Evolutionary conservation across 2,329 filamentous ascomycete species (phyloP).

Genomic region (Apiospora malaysiana): DNA sequence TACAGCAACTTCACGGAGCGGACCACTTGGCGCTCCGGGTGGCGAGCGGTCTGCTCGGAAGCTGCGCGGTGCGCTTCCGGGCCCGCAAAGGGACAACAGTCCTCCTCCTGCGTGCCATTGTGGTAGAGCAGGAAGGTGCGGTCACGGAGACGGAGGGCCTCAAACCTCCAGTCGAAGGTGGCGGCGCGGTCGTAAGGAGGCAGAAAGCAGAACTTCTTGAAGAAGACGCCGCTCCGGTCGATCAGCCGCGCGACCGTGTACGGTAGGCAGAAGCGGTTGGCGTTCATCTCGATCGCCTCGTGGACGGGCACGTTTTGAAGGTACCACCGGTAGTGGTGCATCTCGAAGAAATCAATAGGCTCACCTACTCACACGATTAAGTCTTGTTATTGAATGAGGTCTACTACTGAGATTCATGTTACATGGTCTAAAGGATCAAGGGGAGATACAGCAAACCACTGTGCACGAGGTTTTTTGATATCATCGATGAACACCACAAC

Average conservation of each 20-base stretch:
- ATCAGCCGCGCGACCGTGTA: background rate
- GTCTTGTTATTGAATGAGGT: too few species aligned
- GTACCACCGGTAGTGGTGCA: too few species aligned
- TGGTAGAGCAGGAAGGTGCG: background rate
- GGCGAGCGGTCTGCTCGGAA: accelerated
- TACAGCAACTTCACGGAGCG: background rate
- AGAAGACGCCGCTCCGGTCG: background rate
- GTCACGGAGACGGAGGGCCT: background rate
- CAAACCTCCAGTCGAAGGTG: background rate
- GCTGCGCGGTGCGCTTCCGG: background rate
- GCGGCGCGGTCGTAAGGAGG: background rate
- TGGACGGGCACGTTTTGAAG: too few species aligned
- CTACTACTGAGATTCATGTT: too few species aligned
- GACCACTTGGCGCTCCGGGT: background rate
- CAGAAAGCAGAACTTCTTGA: background rate
- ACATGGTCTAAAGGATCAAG: too few species aligned
- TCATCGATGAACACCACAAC: too few species aligned
- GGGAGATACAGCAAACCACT: too few species aligned
- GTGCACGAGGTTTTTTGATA: too few species aligned
- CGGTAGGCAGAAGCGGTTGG: background rate
- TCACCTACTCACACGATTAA: too few species aligned
- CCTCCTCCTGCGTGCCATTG: background rate
- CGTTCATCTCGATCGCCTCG: background rate
- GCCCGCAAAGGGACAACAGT: background rate
- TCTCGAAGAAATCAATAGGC: too few species aligned